phyloP scores from a whole-genome alignment of 331 rosid genomes.

The Ulmus americana region DNA sequence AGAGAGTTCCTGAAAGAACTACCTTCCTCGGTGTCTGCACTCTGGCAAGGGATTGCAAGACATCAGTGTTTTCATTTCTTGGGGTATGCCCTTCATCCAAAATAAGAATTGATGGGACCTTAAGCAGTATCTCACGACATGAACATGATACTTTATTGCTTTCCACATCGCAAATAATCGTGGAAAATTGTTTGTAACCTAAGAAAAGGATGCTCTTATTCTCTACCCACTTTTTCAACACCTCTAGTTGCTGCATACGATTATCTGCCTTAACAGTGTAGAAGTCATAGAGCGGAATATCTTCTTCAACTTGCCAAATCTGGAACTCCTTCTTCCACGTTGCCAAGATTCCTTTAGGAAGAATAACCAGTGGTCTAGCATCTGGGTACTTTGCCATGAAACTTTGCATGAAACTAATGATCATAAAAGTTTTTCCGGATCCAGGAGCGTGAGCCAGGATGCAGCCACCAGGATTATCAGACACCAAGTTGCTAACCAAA shows the following conservation, averaged over 20 bases:
- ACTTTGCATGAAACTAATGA: slow-evolving; percentile 93
- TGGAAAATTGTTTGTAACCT: slow-evolving; percentile 87
- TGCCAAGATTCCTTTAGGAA: slow-evolving; percentile 87
- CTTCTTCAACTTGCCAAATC: slow-evolving; percentile 78
- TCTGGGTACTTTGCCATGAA: slow-evolving; percentile 79
- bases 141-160: slow-evolving; percentile 26
- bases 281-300: slow-evolving; percentile 67
- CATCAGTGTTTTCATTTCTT: slow-evolving; percentile 79
- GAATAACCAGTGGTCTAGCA: slow-evolving; percentile 87
- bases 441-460: slow-evolving; percentile 98
- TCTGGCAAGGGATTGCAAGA: slow-evolving; percentile 69
- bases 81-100: slow-evolving; percentile 95
- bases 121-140: slow-evolving; percentile 67
- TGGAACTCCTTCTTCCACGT: slow-evolving; percentile 88
- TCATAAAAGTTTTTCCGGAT: slow-evolving; percentile 95
- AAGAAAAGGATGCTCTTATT: slow-evolving; percentile 78
- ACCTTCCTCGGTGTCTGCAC: slow-evolving; percentile 77
- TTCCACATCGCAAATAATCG: slow-evolving; percentile 59
- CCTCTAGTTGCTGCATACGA: slow-evolving; percentile 62
- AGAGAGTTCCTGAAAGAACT: slow-evolving; percentile 82
- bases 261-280: slow-evolving; percentile 71
- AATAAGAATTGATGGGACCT: slow-evolving; percentile 72
- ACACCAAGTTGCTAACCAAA: slow-evolving; percentile 71
- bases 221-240: slow-evolving; percentile 66
- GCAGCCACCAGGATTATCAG: slow-evolving; percentile 87